Evolutionary conservation across 192 early-diverging fungal genomes (phyloP).

Genomic region (Linnemannia exigua): DNA sequence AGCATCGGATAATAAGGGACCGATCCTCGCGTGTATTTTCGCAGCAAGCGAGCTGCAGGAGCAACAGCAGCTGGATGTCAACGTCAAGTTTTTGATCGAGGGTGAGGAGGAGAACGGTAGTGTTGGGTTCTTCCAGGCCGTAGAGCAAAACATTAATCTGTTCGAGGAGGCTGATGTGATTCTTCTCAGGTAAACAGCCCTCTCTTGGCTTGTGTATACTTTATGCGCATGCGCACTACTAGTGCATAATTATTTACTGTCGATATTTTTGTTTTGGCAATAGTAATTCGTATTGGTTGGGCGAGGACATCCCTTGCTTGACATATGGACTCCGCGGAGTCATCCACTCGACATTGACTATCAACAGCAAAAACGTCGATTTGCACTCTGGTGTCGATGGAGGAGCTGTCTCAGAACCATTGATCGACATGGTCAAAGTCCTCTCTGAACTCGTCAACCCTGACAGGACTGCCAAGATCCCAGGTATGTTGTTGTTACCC

Average conservation of each 20-base stretch:
- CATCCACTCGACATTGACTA: constrained; percentile 72
- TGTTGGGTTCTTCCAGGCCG: constrained; percentile 73
- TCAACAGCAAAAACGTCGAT: constrained; percentile 67
- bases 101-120: constrained; percentile 87
- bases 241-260: not conserved
- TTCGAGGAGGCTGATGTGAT: constrained; percentile 69
- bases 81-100: constrained; percentile 84
- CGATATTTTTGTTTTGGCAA: not conserved
- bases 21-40: constrained; percentile 79
- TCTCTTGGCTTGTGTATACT: constrained; percentile 15
- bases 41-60: constrained; percentile 77
- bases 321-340: constrained; percentile 86
- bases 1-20: constrained; percentile 88
- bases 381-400: constrained; percentile 84
- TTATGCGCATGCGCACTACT: not conserved
- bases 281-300: constrained; percentile 86
- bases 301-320: constrained; percentile 81
- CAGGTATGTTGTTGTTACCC: constrained; percentile 54
- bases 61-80: constrained; percentile 67
- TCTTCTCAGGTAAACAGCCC: constrained; percentile 60
- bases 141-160: constrained; percentile 65
- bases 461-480: constrained; percentile 71
- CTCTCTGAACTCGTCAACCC: constrained; percentile 68
- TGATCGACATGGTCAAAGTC: constrained; percentile 77
- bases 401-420: constrained; percentile 79